Conservation (phyloP, 148 eudicot genomes). For the Nepenthes mirabilis region DNA sequence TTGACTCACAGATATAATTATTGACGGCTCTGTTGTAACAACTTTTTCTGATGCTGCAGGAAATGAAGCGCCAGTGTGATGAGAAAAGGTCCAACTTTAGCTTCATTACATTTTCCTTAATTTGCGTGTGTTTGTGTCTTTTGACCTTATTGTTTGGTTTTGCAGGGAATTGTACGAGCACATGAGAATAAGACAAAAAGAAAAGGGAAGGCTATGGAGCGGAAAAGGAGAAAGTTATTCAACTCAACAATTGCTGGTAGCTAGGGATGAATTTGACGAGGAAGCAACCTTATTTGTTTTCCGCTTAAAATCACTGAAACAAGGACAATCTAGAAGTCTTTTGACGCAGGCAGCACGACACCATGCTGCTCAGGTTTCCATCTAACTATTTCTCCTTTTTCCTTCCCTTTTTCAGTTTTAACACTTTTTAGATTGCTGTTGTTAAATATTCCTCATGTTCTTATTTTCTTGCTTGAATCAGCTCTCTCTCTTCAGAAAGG, state of each 20-base stretch:
- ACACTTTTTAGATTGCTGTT: background rate
- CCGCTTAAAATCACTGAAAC: conserved; percentile 81
- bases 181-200: conserved; percentile 44
- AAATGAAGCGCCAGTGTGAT: conserved; percentile 78
- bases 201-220: conserved; percentile 53
- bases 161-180: conserved; percentile 54
- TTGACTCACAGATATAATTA: background rate
- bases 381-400: background rate
- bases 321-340: conserved; percentile 91
- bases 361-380: conserved; percentile 89
- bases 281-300: conserved; percentile 75
- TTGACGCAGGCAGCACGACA: conserved; percentile 95
- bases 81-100: conserved; percentile 43
- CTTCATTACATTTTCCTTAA: background rate
- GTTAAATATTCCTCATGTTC: background rate
- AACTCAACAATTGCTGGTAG: conserved; percentile 49
- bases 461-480: conserved; percentile 13
- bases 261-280: conserved; percentile 71
- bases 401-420: background rate
- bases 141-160: conserved; percentile 8
- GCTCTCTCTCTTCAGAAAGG: conserved; percentile 71
- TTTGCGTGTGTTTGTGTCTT: conserved; percentile 1
- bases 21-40: background rate
- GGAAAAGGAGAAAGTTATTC: conserved; percentile 54
- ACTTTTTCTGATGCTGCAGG: conserved; percentile 35